Evolutionary conservation across 2,329 filamentous ascomycete genomes (phyloP), one percentile per base, ranked within the genome.

Genomic region (Drechmeria coniospora): DNA sequence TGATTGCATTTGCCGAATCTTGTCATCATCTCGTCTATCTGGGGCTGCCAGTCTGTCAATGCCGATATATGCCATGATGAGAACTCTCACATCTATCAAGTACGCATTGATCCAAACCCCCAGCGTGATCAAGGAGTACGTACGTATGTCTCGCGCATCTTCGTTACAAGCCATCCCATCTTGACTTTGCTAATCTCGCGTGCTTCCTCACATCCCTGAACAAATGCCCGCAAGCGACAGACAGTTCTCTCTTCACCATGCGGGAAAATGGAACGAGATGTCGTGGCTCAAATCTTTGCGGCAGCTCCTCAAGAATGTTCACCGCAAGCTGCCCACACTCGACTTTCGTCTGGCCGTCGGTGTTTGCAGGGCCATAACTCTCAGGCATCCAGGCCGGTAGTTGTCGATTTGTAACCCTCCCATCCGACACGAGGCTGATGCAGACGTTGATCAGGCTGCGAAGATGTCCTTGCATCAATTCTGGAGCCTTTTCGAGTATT

Each of bases 181-280:
- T 57, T 27, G 50, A 51, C 29, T 64, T 56, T 4, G 66, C 64
- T 32, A 46, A 37, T 28, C 65, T 52, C 12, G 68, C 67, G 25
- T 51, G 53, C 30, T 52, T 59, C 25, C 68, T 54, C 24, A 71
- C 54, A 33, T 66, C 64, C 24, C 68, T 52, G 7, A 68, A 60
- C 5, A 50, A 45, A 36, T 72, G 65, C 2, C 67, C 68, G 27
- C 65, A 68, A 1, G 65, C 65, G 7, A 51, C 38, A 2, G 59
- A 57, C 33, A 73, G 40, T 28, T 65, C 55, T 4, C 61, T 51
- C 33, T 59, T 51, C 23, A 68, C 53, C 28, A 47, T 49, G 16
- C 53, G 53, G 23, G 55, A 54, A 36, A 59, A 53, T 0, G 59
- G 49, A 26, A 65, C 37, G 13, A 70, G 40, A 25, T 60, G 45